phyloP scores from a whole-genome alignment of 306 rosid species.

The Vigna nakashimae region DNA sequence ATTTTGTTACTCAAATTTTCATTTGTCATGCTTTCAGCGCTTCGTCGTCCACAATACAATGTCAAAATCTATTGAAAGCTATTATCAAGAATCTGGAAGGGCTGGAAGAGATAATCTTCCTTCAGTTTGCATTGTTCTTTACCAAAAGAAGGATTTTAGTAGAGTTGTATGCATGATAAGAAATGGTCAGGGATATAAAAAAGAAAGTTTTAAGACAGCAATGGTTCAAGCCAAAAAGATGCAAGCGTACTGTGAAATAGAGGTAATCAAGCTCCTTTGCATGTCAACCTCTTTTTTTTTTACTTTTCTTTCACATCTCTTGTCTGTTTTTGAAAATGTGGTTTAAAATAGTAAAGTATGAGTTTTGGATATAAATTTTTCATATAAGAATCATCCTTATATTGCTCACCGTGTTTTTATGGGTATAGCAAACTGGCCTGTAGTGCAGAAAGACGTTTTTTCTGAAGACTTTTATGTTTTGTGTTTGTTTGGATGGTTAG shows the following conservation, averaged over 20 bases:
- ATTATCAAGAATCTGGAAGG: constrained; percentile 98
- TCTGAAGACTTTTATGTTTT: background rate
- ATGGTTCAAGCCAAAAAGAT: constrained; percentile 90
- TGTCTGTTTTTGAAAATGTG: constrained; percentile 19
- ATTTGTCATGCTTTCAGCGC: constrained; percentile 62
- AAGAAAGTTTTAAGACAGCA: constrained; percentile 70
- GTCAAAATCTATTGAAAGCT: constrained; percentile 96
- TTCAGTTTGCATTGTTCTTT: constrained; percentile 79
- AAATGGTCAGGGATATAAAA: constrained; percentile 75
- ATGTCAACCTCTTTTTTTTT: constrained; percentile 20
- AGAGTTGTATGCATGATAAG: constrained; percentile 92
- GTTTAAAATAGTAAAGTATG: background rate
- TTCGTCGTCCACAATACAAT: constrained; percentile 90
- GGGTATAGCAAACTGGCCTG: constrained; percentile 12
- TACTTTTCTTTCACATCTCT: background rate
- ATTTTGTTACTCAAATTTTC: constrained; percentile 31
- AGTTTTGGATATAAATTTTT: background rate
- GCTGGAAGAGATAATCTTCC: constrained; percentile 95
- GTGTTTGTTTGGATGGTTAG: constrained; percentile 50
- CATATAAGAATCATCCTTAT: background rate
- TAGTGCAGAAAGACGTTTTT: constrained; percentile 22
- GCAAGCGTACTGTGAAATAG: constrained; percentile 93
- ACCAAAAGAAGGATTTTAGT: constrained; percentile 98
- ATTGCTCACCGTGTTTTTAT: background rate
- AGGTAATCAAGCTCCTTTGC: constrained; percentile 57